Evolutionary conservation across 2,329 filamentous ascomycete genomes (phyloP), one percentile per base, ranked within the genome.

Genomic region (Claviceps pusilla): DNA sequence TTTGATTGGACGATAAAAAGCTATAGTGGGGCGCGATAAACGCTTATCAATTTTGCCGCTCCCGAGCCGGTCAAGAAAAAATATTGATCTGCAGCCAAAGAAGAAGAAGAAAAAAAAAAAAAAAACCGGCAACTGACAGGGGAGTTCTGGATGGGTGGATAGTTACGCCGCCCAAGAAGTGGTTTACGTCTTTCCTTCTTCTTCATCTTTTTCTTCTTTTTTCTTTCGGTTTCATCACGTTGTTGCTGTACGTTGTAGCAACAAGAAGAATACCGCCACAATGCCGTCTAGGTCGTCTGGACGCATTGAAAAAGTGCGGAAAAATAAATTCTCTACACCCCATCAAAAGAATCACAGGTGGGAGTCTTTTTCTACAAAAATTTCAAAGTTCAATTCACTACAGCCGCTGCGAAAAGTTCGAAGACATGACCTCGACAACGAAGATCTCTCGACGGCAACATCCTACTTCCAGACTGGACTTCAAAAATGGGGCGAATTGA

Each of bases 381-480:
- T 97, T 67, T 82, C 87, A 59, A 93, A 90, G 68, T 80, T 97
- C 65, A 93, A 88, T 71, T 82, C 82, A 37, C 78, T 98, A 71
- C 91, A 98, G 64, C 93, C 93, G 48, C 79, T 98, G 61, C 89
- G 93, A 69, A 85, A 85, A 71, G 86, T 94, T 63, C 87, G 89
- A 69, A 85, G 86, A 67, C 80, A 94, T 72, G 83, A 87, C 64
- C 82, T 93, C 72, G 86, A 90, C 58, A 81, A 84, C 65, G 84
- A 87, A 73, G 84, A 90, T 68, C 76, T 84, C 64, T 80, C 83
- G 57, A 77, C 83, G 28, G 80, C 83, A 33, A 86, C 86, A n/a
- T 96, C 91, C 24, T 93, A 95, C 70, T 89, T 98, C 62, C 81
- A 83, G 61, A 83, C 82, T 48, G 83, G 88, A 1, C 74, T 97